Evolutionary conservation across 202 grass and related monocot genomes (phyloP).

Genomic region (Schoenoplectus triqueter): DNA sequence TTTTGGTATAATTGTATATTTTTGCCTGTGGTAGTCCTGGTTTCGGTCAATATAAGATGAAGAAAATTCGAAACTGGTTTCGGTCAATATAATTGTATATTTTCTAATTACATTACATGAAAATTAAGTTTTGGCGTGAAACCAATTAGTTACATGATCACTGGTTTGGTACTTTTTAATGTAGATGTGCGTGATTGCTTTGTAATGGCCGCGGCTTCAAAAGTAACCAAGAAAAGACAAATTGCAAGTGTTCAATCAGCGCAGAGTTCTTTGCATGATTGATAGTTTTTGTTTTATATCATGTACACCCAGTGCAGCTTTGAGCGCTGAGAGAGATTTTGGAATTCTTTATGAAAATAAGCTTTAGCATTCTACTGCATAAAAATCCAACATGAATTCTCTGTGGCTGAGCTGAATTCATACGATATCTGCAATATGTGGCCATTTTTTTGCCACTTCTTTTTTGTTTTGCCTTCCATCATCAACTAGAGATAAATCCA

Average conservation of each 20-base stretch:
- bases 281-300: slow-evolving; percentile 19
- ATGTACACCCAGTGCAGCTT: neutral
- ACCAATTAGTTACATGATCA: slow-evolving; percentile 51
- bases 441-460: slow-evolving; percentile 53
- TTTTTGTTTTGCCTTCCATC: slow-evolving; percentile 41
- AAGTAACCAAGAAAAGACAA: slow-evolving; percentile 53
- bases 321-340: neutral
- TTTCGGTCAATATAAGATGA: too few relatives aligned
- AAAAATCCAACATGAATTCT: slow-evolving; percentile 25
- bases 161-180: slow-evolving; percentile 43
- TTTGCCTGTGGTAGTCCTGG: too few relatives aligned
- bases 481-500: slow-evolving; percentile 82
- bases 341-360: slow-evolving; percentile 15
- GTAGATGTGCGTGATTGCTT: slow-evolving; percentile 57
- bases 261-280: slow-evolving; percentile 56
- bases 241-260: slow-evolving; percentile 52
- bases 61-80: too few relatives aligned
- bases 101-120: slow-evolving; percentile 58
- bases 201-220: slow-evolving; percentile 58
- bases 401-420: slow-evolving; percentile 15
- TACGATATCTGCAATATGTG: slow-evolving; percentile 51
- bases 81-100: too few relatives aligned
- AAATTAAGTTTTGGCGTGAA: slow-evolving; percentile 53
- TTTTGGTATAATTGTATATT: too few relatives aligned
- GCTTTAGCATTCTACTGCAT: neutral